Evolutionary conservation across 75 land plant species (phyloP).

Genomic region (Cryptomeria japonica): DNA sequence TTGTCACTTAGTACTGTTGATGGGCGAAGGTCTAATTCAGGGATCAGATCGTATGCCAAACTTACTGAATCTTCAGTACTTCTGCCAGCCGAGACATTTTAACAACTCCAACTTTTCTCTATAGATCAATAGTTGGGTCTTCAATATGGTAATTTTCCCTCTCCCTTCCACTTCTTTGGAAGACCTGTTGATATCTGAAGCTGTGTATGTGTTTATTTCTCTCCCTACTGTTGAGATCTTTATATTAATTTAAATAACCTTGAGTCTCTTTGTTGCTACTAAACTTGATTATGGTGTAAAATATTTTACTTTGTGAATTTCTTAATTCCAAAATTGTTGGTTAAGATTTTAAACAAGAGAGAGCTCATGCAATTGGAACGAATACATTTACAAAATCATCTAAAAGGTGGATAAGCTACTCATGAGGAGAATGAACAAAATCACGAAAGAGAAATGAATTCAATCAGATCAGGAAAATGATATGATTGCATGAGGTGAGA

Average conservation of each 20-base stretch:
- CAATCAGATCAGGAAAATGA: neutral
- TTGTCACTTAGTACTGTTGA: neutral
- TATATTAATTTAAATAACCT: too few species aligned
- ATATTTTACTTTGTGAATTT: neutral
- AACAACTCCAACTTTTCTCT: neutral
- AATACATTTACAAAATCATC: too few species aligned
- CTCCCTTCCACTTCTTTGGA: neutral
- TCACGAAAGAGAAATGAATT: too few species aligned
- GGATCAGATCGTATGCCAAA: neutral
- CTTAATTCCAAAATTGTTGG: neutral
- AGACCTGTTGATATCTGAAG: neutral
- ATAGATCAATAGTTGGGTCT: neutral
- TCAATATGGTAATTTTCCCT: neutral
- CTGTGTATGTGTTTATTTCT: neutral
- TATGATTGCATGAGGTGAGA: neutral
- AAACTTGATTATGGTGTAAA: too few species aligned
- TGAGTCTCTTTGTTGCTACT: too few species aligned
- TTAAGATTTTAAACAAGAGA: neutral
- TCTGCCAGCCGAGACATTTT: neutral
- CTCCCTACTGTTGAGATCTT: neutral
- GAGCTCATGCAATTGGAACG: too few species aligned
- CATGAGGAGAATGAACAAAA: too few species aligned
- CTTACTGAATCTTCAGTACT: too few species aligned
- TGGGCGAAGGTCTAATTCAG: neutral
- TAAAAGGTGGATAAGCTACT: too few species aligned